Evolutionary conservation across 139 green algal species (phyloP).

Genomic region (Chlorella sorokiniana): DNA sequence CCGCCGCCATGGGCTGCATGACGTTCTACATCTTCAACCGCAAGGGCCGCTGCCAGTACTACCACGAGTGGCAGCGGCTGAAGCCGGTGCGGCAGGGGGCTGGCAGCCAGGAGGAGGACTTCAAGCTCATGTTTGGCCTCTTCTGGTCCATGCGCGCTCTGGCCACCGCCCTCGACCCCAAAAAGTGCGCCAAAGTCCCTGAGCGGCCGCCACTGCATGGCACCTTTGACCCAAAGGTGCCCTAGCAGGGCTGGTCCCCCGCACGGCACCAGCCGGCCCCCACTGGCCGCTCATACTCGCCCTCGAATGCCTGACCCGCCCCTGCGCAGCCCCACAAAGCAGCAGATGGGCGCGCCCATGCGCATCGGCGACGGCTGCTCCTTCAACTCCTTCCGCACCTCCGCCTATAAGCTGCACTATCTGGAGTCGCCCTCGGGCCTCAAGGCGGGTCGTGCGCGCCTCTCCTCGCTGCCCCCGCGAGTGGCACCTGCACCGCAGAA

Average conservation of each 20-base stretch:
- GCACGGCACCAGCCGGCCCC: not conserved
- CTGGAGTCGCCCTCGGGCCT: conserved; percentile 88
- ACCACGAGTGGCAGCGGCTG: conserved; percentile 86
- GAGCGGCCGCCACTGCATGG: too few species aligned
- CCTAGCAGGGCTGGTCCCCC: not conserved
- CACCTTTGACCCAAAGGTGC: not conserved
- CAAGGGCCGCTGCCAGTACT: conserved; percentile 84
- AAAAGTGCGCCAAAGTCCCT: too few species aligned
- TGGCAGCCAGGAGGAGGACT: conserved; percentile 76
- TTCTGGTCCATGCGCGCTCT: conserved; percentile 92
- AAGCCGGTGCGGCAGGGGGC: conserved; percentile 77
- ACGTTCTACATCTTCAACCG: conserved; percentile 88
- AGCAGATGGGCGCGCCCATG: conserved; percentile 72
- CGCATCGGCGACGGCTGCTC: conserved; percentile 78
- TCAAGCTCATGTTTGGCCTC: conserved; percentile 97
- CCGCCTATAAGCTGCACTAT: conserved; percentile 94
- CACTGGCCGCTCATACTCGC: not conserved
- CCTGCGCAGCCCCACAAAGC: conserved; percentile 60
- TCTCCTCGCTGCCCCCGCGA: too few species aligned
- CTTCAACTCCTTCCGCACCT: conserved; percentile 84
- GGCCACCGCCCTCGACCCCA: conserved; percentile 82
- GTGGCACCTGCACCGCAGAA: too few species aligned
- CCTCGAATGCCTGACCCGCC: not conserved
- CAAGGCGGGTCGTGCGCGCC: conserved; percentile 66
- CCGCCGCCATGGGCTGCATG: conserved; percentile 59